Conservation (phyloP, 352 stramenopile species). For the Pythium sp. region DNA sequence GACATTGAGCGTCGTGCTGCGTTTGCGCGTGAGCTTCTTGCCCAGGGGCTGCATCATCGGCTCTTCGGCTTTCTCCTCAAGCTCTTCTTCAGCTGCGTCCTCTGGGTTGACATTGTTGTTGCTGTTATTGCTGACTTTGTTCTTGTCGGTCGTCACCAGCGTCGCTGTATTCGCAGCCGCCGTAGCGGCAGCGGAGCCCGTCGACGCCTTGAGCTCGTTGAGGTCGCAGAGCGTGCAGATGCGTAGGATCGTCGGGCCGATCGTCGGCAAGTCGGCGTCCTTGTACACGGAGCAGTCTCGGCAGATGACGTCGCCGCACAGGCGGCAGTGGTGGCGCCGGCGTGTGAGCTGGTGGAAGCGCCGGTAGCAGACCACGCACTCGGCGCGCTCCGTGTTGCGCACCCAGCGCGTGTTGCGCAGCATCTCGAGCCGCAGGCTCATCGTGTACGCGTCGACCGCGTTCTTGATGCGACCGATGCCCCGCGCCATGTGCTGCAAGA, state of each 20-base stretch:
- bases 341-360: constrained; percentile 67
- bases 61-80: background rate
- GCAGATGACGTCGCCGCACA: constrained; percentile 78
- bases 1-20: constrained; percentile 18
- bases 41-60: background rate
- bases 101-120: background rate
- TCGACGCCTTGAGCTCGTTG: constrained; percentile 22
- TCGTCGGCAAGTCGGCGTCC: constrained; percentile 58
- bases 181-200: constrained; percentile 13
- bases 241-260: constrained; percentile 60
- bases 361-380: constrained; percentile 65
- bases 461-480: constrained; percentile 50
- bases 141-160: background rate
- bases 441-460: constrained; percentile 57
- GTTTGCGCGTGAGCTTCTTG: constrained; percentile 14
- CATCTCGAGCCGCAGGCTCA: constrained; percentile 60
- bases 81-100: background rate
- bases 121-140: background rate
- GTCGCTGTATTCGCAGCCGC: background rate
- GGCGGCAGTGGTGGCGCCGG: constrained; percentile 68
- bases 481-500: constrained; percentile 56
- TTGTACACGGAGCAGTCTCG: constrained; percentile 71
- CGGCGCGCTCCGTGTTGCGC: constrained; percentile 40
- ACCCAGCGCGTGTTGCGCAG: constrained; percentile 53
- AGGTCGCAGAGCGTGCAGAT: constrained; percentile 64